A percentile compares a stretch with the other conserved stretches of the same genome.
Conservation (phyloP, 768 basidiomycete species). For the Tricholoma hemisulphureum region DNA sequence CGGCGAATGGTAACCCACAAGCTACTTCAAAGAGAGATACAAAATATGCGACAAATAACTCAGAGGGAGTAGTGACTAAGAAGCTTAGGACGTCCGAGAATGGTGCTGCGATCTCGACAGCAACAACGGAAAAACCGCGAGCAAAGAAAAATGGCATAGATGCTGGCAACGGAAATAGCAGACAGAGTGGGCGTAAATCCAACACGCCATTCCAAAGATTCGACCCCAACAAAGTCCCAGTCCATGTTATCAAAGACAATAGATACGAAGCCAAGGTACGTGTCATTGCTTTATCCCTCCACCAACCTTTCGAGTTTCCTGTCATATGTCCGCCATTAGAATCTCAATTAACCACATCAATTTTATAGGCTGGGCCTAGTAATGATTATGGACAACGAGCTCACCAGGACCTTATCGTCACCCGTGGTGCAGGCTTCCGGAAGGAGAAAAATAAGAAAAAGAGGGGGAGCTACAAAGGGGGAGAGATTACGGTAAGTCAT, state of each 20-base stretch:
- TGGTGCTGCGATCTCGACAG: constrained; percentile 49
- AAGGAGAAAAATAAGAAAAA: constrained; percentile 99
- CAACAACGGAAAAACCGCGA: constrained; percentile 28
- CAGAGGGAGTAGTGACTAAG: constrained; percentile 46
- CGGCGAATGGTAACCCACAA: constrained; percentile 3
- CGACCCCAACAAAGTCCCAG: constrained; percentile 56
- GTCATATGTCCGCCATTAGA: background rate
- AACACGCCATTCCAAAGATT: constrained; percentile 81
- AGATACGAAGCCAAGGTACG: constrained; percentile 77
- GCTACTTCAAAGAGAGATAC: constrained; percentile 1
- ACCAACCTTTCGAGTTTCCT: background rate
- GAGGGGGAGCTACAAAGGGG: constrained; percentile 88
- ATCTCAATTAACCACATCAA: background rate
- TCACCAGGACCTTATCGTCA: constrained; percentile 84
- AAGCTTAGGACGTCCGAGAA: constrained; percentile 57
- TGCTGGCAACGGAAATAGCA: constrained; percentile 20
- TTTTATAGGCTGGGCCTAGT: constrained; percentile 50
- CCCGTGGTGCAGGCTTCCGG: constrained; percentile 90
- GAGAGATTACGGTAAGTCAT: constrained; percentile 82
- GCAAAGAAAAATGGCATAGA: constrained; percentile 11
- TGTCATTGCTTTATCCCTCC: constrained; percentile 8
- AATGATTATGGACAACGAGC: constrained; percentile 91
- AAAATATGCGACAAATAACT: constrained; percentile 5
- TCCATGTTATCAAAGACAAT: constrained; percentile 55
- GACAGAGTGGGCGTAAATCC: constrained; percentile 36